Conservation (phyloP, 2,329 filamentous ascomycete genomes). For the Diaporthe ilicicola region DNA sequence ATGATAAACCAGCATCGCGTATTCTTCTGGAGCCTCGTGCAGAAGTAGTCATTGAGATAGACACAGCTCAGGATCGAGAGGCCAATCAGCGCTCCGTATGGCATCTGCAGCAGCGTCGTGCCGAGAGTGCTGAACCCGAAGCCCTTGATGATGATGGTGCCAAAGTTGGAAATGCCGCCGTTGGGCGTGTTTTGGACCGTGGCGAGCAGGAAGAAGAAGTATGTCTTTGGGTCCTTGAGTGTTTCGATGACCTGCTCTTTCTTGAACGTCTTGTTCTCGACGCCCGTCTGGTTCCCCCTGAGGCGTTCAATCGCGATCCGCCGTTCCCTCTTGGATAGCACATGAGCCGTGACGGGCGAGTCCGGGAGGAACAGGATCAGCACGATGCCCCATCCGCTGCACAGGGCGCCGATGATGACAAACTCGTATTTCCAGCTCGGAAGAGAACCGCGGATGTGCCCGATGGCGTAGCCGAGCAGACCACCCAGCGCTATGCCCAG, state of each 20-base stretch:
- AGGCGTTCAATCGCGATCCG: slow-evolving; percentile 43
- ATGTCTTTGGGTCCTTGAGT: slow-evolving; percentile 43
- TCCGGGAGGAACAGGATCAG: slow-evolving; percentile 37
- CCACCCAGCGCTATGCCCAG: slow-evolving; percentile 37
- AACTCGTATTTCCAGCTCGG: slow-evolving; percentile 46
- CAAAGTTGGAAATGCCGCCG: slow-evolving; percentile 49
- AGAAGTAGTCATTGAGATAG: slow-evolving; percentile 34
- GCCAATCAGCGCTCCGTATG: slow-evolving; percentile 40
- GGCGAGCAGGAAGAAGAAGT: slow-evolving; percentile 38
- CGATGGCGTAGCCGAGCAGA: slow-evolving; percentile 46
- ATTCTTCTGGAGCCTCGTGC: slow-evolving; percentile 37
- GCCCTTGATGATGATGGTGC: slow-evolving; percentile 60
- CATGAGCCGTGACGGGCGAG: slow-evolving; percentile 37
- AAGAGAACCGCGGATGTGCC: slow-evolving; percentile 42
- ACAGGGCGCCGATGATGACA: slow-evolving; percentile 46
- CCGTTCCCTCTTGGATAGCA: slow-evolving; percentile 39
- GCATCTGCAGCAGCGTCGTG: slow-evolving; percentile 44
- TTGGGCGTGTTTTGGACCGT: slow-evolving; percentile 36
- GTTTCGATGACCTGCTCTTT: slow-evolving; percentile 44
- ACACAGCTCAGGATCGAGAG: slow-evolving; percentile 41
- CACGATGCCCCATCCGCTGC: slow-evolving; percentile 41
- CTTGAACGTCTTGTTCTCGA: slow-evolving; percentile 43
- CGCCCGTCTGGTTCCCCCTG: slow-evolving; percentile 45
- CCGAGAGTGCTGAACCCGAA: slow-evolving; percentile 59
- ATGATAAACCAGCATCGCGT: slow-evolving; percentile 48